phyloP scores from a whole-genome alignment of 805 yeast genomes.

The Candida mattraensis region DNA sequence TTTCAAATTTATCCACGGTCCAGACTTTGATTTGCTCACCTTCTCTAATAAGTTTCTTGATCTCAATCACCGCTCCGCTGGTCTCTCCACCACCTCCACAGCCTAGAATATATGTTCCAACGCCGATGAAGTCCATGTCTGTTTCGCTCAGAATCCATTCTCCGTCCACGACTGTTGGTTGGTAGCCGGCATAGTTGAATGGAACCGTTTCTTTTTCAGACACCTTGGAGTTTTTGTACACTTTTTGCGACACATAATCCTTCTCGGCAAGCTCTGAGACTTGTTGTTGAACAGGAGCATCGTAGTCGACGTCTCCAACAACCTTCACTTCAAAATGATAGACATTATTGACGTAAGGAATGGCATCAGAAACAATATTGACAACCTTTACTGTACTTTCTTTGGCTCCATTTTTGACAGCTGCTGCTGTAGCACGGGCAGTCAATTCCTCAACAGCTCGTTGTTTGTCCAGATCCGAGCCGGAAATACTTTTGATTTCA shows the following conservation, averaged over 20 bases:
- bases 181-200: constrained; percentile 17
- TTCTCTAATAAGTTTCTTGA: constrained; percentile 32
- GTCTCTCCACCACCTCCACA: constrained; percentile 50
- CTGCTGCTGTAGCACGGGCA: constrained; percentile 14
- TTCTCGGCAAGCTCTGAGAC: background rate
- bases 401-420: constrained; percentile 27
- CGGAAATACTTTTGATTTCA: constrained; percentile 12
- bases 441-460: constrained; percentile 19
- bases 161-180: constrained; percentile 20
- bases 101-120: constrained; percentile 43
- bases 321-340: constrained; percentile 37
- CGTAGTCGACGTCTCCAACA: constrained; percentile 44
- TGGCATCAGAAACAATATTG: constrained; percentile 27
- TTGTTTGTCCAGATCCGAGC: constrained; percentile 8
- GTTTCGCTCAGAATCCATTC: constrained; percentile 39
- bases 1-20: constrained; percentile 29
- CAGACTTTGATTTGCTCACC: constrained; percentile 37
- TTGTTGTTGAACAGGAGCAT: background rate
- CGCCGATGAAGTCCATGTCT: constrained; percentile 42
- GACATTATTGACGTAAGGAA: constrained; percentile 35
- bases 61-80: constrained; percentile 35
- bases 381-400: constrained; percentile 24
- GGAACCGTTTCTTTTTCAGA: constrained; percentile 4
- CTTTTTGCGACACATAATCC: constrained; percentile 4
- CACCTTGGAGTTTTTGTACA: constrained; percentile 9